Percentiles rank a stretch among this genome's conserved stretches.
These are phyloP conservation scores for Aspergillus heteromorphus DNA, from an alignment of 495 filamentous ascomycete species.

Conservation along the genomic window DNA sequence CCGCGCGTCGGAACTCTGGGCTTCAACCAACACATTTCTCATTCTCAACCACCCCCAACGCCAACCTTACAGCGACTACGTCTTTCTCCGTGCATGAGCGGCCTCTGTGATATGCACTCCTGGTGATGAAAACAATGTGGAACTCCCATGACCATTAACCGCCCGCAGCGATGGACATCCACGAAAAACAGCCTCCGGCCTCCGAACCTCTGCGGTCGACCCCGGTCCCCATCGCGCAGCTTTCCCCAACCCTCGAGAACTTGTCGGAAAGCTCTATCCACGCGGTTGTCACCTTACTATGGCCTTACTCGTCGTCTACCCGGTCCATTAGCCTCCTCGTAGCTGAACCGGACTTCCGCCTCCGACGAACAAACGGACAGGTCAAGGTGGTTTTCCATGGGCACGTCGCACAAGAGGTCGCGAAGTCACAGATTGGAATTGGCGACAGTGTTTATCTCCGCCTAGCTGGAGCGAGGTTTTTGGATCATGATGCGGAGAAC, in stretches of 20 bases:
- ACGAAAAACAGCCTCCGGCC: slow-evolving; percentile 20
- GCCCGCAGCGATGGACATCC: slow-evolving; percentile 30
- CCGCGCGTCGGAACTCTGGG: not conserved
- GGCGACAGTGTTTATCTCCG: slow-evolving; percentile 68
- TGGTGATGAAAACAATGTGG: slow-evolving; percentile 14
- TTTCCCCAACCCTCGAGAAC: slow-evolving; percentile 49
- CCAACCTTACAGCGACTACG: not conserved
- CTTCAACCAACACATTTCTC: not conserved
- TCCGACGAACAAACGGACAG: slow-evolving; percentile 73
- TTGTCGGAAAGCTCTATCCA: slow-evolving; percentile 38
- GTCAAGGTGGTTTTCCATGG: slow-evolving; percentile 78
- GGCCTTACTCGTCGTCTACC: slow-evolving; percentile 82
- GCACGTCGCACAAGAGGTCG: slow-evolving; percentile 62
- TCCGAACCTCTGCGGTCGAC: slow-evolving; percentile 21
- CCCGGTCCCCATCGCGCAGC: slow-evolving; percentile 60
- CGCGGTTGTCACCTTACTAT: slow-evolving; percentile 76
- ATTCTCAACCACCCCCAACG: not conserved
- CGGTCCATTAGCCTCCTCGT: slow-evolving; percentile 68
- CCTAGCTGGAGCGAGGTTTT: slow-evolving; percentile 61
- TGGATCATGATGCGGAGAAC: slow-evolving; percentile 35
- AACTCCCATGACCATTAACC: slow-evolving; percentile 10
- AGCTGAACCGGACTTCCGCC: slow-evolving; percentile 79
- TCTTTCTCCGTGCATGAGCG: no score
- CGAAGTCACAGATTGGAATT: slow-evolving; percentile 60
- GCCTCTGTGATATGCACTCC: slow-evolving; percentile 1